Conservation (phyloP, 148 eudicot genomes). For the Dysphania ambrosioides region DNA sequence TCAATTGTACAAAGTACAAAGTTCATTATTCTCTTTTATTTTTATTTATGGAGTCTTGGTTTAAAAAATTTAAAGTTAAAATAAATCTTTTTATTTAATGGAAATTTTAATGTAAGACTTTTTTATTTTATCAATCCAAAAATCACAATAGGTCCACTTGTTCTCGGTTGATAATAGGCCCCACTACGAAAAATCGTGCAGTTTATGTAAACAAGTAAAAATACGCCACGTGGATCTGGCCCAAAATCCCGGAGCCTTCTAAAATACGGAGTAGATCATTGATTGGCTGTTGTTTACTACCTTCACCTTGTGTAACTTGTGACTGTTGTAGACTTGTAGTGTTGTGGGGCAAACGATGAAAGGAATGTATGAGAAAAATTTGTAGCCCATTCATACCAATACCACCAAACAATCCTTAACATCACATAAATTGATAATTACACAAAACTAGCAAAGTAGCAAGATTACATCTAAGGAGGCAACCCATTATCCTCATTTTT, state of each 20-base stretch:
- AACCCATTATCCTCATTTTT: too few relatives aligned
- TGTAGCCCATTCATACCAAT: not conserved
- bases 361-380: too few relatives aligned
- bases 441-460: not conserved
- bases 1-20: too few relatives aligned
- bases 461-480: too few relatives aligned
- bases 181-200: conserved; percentile 21
- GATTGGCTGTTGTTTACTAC: conserved; percentile 8
- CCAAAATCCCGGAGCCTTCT: not conserved
- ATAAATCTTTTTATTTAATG: too few relatives aligned
- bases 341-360: too few relatives aligned
- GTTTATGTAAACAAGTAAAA: not conserved
- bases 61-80: too few relatives aligned
- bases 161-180: conserved; percentile 1
- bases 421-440: not conserved
- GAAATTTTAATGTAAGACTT: too few relatives aligned
- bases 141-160: not conserved
- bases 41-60: too few relatives aligned
- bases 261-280: not conserved
- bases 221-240: conserved; percentile 1
- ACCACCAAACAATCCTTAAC: not conserved
- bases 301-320: conserved; percentile 16
- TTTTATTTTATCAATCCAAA: too few relatives aligned
- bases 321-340: too few relatives aligned
- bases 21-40: too few relatives aligned